These are phyloP conservation scores for Eucalyptus pauciflora DNA, from an alignment of 345 rosid species.

Conservation along the genomic window DNA sequence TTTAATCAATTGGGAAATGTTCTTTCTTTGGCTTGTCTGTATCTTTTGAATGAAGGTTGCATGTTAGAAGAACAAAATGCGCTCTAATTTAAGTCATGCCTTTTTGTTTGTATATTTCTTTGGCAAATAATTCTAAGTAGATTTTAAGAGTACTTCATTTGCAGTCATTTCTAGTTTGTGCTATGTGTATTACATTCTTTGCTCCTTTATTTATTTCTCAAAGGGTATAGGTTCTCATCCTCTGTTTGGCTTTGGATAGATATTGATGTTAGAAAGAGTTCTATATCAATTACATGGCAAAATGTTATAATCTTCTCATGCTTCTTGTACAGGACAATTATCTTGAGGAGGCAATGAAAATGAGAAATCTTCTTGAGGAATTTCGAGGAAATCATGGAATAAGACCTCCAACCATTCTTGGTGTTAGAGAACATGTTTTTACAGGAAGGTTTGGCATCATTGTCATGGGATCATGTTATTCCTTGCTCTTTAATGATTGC, in stretches of 20 bases:
- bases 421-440: slow-evolving; percentile 91
- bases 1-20: background rate
- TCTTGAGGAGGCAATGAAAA: slow-evolving; percentile 95
- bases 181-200: background rate
- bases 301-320: background rate
- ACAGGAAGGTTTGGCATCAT: slow-evolving; percentile 71
- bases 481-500: background rate
- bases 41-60: background rate
- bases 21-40: background rate
- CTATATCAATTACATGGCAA: background rate
- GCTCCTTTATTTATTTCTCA: background rate
- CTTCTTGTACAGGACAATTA: slow-evolving; percentile 68
- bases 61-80: background rate
- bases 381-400: slow-evolving; percentile 88
- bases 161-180: background rate
- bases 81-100: background rate
- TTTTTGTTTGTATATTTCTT: background rate
- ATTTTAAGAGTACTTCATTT: background rate
- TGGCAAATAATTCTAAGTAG: background rate
- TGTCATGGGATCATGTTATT: background rate
- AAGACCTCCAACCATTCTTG: slow-evolving; percentile 92
- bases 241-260: background rate
- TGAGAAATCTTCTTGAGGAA: slow-evolving; percentile 97
- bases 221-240: background rate
- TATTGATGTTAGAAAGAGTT: background rate